Evolutionary conservation across 257 asterid species (phyloP).

Genomic region (Eustoma russellianum): DNA sequence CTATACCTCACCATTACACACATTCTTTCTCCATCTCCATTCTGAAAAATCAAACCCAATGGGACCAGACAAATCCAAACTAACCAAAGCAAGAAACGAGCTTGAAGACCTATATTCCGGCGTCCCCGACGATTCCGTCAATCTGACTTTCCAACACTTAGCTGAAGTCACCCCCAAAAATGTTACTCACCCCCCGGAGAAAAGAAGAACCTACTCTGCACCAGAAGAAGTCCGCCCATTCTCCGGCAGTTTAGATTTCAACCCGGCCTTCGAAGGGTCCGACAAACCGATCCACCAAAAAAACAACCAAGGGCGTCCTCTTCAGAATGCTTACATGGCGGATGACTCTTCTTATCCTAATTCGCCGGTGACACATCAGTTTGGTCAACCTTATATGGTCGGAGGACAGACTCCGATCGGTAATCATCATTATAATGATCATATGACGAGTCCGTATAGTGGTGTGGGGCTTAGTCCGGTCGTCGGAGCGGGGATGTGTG

Average conservation of each 20-base stretch:
- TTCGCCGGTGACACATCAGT: not conserved
- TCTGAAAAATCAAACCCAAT: conserved; percentile 6
- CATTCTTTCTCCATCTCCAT: not conserved
- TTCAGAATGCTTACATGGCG: conserved; percentile 4
- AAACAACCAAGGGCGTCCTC: conserved; percentile 3
- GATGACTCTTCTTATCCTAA: not conserved
- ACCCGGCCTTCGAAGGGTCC: conserved; percentile 32
- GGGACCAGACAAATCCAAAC: conserved; percentile 31
- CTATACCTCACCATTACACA: not conserved
- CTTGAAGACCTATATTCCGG: conserved; percentile 66
- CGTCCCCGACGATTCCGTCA: conserved; percentile 73
- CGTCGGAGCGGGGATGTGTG: conserved; percentile 30
- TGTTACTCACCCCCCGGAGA: conserved; percentile 4
- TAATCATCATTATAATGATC: conserved; percentile 4
- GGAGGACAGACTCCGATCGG: too few species aligned
- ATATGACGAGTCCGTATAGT: conserved; percentile 13
- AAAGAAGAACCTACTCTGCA: conserved; percentile 17
- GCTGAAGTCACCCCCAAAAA: conserved; percentile 35
- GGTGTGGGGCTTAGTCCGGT: conserved; percentile 10
- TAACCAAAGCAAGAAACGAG: conserved; percentile 47
- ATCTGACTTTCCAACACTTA: conserved; percentile 69
- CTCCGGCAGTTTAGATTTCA: conserved; percentile 30
- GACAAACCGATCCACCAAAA: conserved; percentile 9
- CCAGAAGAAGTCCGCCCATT: conserved; percentile 28
- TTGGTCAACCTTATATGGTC: conserved; percentile 1